Evolutionary conservation across 306 rosid genomes (phyloP).

Genomic region (Rosa multiflora): DNA sequence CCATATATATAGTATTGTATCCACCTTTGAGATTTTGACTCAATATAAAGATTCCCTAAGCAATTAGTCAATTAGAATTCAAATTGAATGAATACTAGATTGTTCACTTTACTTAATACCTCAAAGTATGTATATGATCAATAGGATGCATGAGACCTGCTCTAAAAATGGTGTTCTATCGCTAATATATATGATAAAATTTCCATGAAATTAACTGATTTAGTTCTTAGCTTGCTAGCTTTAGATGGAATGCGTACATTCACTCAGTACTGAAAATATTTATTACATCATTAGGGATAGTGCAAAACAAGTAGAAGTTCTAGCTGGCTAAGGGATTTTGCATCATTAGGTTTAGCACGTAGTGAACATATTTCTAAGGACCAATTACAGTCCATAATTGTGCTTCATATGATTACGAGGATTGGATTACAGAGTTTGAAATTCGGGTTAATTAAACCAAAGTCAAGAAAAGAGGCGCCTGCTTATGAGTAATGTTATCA

Average conservation of each 20-base stretch:
- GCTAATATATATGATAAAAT: background rate
- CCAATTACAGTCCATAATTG: background rate
- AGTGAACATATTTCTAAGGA: background rate
- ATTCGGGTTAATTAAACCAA: background rate
- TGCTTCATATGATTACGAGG: background rate
- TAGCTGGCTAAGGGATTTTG: background rate
- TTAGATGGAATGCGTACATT: background rate
- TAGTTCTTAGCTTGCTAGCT: background rate
- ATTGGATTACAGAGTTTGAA: background rate
- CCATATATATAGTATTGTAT: too few species aligned
- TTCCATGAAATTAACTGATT: background rate
- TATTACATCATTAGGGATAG: too few species aligned
- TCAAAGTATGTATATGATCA: too few species aligned
- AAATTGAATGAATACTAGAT: too few species aligned
- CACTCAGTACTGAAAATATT: background rate
- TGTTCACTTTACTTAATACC: too few species aligned
- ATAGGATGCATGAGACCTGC: too few species aligned
- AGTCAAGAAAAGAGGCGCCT: background rate
- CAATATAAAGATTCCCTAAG: too few species aligned
- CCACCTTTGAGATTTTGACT: too few species aligned
- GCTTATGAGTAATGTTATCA: background rate
- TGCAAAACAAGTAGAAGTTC: too few species aligned
- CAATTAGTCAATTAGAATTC: too few species aligned
- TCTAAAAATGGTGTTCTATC: too few species aligned
- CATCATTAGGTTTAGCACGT: background rate